A percentile compares a stretch with the other conserved stretches of the same genome.
Conservation (phyloP, 164 flowering plant species). For the Berberis thunbergii region DNA sequence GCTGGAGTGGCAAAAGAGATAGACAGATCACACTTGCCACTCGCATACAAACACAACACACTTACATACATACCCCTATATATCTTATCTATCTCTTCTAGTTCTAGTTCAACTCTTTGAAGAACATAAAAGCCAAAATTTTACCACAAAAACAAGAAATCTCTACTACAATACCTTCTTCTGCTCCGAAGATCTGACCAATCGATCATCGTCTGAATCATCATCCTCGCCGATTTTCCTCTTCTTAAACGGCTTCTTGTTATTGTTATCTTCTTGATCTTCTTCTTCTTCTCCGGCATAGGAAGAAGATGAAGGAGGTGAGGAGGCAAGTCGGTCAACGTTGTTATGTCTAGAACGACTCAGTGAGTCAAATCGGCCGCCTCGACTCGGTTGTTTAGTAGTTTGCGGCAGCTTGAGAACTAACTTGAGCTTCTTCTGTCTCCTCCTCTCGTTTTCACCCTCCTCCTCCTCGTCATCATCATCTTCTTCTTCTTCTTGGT, state of each 20-base stretch:
- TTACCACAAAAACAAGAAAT: neutral
- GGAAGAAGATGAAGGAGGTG: constrained; percentile 8
- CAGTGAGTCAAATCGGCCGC: constrained; percentile 7
- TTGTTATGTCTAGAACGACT: neutral
- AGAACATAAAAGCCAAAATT: too few species aligned
- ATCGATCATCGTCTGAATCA: constrained; percentile 17
- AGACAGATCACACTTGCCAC: too few species aligned
- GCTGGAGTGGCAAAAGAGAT: too few species aligned
- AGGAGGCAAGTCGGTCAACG: neutral
- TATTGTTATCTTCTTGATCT: neutral
- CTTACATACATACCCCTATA: too few species aligned
- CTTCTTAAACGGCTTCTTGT: constrained; percentile 37
- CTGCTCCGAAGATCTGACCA: constrained; percentile 13
- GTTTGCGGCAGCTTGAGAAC: constrained; percentile 35
- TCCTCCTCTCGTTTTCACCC: constrained; percentile 27
- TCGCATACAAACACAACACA: too few species aligned
- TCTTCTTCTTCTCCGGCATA: constrained; percentile 13
- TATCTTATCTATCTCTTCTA: too few species aligned
- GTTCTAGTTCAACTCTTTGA: too few species aligned
- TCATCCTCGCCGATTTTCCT: constrained; percentile 29
- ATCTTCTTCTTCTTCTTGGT: constrained; percentile 14
- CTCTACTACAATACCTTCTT: constrained; percentile 6
- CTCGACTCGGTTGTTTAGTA: neutral
- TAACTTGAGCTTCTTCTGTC: constrained; percentile 59
- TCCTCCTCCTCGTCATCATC: constrained; percentile 25